Evolutionary conservation across 345 rosid genomes (phyloP).

Genomic region (Litchi chinensis): DNA sequence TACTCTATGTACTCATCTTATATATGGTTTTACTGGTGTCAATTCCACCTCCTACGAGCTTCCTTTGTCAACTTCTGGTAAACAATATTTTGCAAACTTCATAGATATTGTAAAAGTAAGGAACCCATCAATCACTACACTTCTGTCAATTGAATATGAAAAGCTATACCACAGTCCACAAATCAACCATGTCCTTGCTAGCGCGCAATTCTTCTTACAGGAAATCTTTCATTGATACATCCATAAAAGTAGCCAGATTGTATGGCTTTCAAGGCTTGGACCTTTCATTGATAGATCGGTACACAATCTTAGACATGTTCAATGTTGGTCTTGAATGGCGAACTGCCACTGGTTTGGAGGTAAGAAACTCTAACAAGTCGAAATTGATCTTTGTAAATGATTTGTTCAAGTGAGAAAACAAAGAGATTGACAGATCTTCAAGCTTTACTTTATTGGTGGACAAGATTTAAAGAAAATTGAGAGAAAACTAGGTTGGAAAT

Average conservation of each 20-base stretch:
- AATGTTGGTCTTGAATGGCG: slow-evolving; percentile 13
- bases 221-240: neutral
- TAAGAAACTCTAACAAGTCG: slow-evolving; percentile 8
- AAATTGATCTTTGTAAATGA: slow-evolving; percentile 29
- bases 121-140: slow-evolving; percentile 24
- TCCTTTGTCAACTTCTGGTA: neutral
- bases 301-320: neutral
- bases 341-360: slow-evolving; percentile 18
- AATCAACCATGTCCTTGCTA: neutral
- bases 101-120: neutral
- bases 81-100: neutral
- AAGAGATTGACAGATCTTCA: too few relatives aligned
- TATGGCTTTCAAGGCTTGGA: slow-evolving; percentile 31
- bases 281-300: slow-evolving; percentile 16
- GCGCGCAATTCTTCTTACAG: too few relatives aligned
- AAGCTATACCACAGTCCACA: too few relatives aligned
- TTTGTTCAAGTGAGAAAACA: too few relatives aligned
- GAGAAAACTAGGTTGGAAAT: too few relatives aligned
- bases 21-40: slow-evolving; percentile 23
- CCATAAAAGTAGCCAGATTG: neutral
- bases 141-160: slow-evolving; percentile 23
- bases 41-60: neutral
- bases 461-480: too few relatives aligned
- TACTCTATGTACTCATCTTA: slow-evolving; percentile 33
- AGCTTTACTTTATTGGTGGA: too few relatives aligned